Conservation (phyloP, 345 rosid species). For the Draba incana region DNA sequence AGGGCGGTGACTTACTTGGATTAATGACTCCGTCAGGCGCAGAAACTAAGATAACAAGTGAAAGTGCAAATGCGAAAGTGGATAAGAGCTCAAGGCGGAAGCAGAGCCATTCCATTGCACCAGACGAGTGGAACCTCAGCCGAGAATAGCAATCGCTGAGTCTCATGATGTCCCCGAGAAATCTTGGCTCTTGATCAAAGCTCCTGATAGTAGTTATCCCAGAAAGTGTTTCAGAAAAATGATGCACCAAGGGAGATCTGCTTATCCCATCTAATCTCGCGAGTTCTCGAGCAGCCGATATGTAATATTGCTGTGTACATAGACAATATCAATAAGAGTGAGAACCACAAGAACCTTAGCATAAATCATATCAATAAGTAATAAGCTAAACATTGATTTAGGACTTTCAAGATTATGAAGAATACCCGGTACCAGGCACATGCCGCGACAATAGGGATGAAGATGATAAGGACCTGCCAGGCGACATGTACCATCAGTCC, state of each 20-base stretch:
- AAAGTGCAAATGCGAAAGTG: constrained; percentile 74
- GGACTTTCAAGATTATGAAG: constrained; percentile 15
- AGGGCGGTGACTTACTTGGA: too few species aligned
- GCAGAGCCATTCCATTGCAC: constrained; percentile 88
- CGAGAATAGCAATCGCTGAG: constrained; percentile 48
- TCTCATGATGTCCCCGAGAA: constrained; percentile 50
- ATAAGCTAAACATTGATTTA: too few species aligned
- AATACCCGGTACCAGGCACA: constrained; percentile 80
- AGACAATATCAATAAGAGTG: constrained; percentile 20
- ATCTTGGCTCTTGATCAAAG: constrained; percentile 69
- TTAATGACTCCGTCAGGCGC: constrained; percentile 64
- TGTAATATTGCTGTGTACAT: constrained; percentile 72
- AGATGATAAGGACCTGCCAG: constrained; percentile 80
- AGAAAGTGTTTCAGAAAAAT: constrained; percentile 77
- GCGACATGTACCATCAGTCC: constrained; percentile 78
- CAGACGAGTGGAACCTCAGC: constrained; percentile 64
- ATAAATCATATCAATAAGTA: too few species aligned
- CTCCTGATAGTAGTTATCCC: constrained; percentile 79
- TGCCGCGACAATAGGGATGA: constrained; percentile 58
- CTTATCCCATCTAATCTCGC: constrained; percentile 80
- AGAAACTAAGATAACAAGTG: constrained; percentile 69
- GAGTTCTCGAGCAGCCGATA: constrained; percentile 81
- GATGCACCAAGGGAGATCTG: constrained; percentile 84
- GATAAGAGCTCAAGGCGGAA: constrained; percentile 81
- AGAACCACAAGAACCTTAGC: too few species aligned